Evolutionary conservation across 352 stramenopile species (phyloP).

Genomic region (Pythium aphanidermatum): DNA sequence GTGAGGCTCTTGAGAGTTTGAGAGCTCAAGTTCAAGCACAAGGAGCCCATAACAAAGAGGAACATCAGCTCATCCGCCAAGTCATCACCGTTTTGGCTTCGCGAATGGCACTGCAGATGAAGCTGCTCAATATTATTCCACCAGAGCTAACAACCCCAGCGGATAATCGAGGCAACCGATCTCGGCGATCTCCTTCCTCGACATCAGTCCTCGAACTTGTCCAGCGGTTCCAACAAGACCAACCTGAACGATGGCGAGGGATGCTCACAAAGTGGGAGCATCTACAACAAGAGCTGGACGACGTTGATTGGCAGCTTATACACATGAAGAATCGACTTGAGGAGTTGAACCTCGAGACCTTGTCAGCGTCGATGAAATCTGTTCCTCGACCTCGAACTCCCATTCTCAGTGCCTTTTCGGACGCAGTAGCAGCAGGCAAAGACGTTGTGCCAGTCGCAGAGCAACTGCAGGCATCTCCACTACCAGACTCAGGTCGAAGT

Average conservation of each 20-base stretch:
- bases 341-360: slow-evolving; percentile 34
- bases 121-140: slow-evolving; percentile 33
- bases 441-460: slow-evolving; percentile 48
- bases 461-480: slow-evolving; percentile 32
- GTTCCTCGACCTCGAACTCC: slow-evolving; percentile 4
- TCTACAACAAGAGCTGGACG: slow-evolving; percentile 37
- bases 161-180: no score
- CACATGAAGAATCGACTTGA: slow-evolving; percentile 53
- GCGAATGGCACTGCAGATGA: slow-evolving; percentile 37
- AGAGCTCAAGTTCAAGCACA: neutral
- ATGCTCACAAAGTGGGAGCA: slow-evolving; percentile 42
- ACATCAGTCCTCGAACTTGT: slow-evolving; percentile 22
- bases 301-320: slow-evolving; percentile 57
- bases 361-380: neutral
- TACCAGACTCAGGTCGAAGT: no score
- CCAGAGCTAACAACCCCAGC: neutral
- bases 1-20: slow-evolving; percentile 1
- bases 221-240: slow-evolving; percentile 19
- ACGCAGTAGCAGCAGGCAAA: slow-evolving; percentile 54
- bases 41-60: slow-evolving; percentile 21
- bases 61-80: slow-evolving; percentile 39
- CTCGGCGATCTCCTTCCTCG: no score
- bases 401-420: slow-evolving; percentile 49
- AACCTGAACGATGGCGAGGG: slow-evolving; percentile 32
- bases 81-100: slow-evolving; percentile 39